Conservation (phyloP, 495 filamentous ascomycete genomes). For the Hypoxylon trugodes region DNA sequence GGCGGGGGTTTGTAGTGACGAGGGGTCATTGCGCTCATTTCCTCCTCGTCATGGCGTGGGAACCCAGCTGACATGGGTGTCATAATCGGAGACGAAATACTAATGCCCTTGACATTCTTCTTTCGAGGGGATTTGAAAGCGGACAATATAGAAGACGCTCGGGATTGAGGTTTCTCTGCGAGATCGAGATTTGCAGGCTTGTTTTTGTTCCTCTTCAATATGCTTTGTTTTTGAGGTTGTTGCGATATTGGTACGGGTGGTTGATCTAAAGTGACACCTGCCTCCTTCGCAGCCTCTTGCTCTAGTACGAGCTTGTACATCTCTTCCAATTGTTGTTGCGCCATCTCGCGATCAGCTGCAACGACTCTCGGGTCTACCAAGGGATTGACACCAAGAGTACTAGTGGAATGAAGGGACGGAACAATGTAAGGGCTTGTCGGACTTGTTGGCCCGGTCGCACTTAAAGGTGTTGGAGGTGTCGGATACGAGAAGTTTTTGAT, state of each 20-base stretch:
- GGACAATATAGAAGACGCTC: conserved; percentile 60
- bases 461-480: conserved; percentile 53
- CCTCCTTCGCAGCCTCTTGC: conserved; percentile 76
- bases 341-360: conserved; percentile 72
- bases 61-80: conserved; percentile 63
- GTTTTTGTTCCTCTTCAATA: conserved; percentile 47
- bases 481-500: conserved; percentile 60
- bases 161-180: conserved; percentile 56
- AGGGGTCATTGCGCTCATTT: conserved; percentile 61
- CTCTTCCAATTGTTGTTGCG: conserved; percentile 83
- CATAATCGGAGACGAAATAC: conserved; percentile 64
- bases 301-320: conserved; percentile 93
- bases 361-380: conserved; percentile 78
- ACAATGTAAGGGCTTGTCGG: conserved; percentile 63
- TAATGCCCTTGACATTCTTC: conserved; percentile 52
- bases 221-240: conserved; percentile 45
- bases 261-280: conserved; percentile 46
- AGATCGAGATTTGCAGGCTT: conserved; percentile 59
- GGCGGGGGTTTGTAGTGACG: conserved; percentile 59
- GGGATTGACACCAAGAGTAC: conserved; percentile 52
- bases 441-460: conserved; percentile 57
- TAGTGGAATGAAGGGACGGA: conserved; percentile 55
- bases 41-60: conserved; percentile 55
- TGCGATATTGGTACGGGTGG: conserved; percentile 43
- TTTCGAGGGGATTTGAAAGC: conserved; percentile 61